These are phyloP conservation scores for Albugo candida DNA, from an alignment of 352 stramenopile species.

Conservation along the genomic window DNA sequence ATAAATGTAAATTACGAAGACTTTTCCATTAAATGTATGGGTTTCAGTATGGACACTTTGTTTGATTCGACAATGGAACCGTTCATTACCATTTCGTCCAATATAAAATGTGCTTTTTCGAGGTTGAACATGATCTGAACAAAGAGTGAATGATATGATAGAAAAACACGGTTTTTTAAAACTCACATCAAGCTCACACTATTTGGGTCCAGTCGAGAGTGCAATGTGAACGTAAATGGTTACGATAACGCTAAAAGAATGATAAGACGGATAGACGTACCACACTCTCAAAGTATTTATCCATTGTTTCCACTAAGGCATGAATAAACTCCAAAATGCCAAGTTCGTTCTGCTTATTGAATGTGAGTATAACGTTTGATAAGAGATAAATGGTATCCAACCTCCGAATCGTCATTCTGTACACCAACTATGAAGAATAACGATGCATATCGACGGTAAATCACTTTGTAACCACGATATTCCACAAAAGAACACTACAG, in stretches of 20 bases:
- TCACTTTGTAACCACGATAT: constrained; percentile 98
- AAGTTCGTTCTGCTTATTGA: constrained; percentile 91
- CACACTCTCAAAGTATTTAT: constrained; percentile 98
- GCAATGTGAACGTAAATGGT: not conserved
- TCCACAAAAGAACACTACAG: constrained; percentile 98
- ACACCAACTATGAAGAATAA: constrained; percentile 99
- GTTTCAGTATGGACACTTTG: constrained; percentile 97
- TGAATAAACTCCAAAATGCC: constrained; percentile 99
- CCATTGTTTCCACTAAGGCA: constrained; percentile 97
- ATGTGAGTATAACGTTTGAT: not conserved
- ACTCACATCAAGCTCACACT: constrained; percentile 76
- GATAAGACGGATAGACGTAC: constrained; percentile 17
- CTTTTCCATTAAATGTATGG: constrained; percentile 97
- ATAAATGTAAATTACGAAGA: constrained; percentile 25
- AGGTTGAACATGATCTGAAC: constrained; percentile 84
- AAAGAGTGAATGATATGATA: constrained; percentile 1
- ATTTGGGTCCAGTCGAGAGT: not conserved
- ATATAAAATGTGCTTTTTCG: constrained; percentile 81
- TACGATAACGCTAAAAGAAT: not conserved
- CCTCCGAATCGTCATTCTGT: constrained; percentile 87
- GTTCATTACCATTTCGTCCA: constrained; percentile 97
- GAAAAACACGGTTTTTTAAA: not conserved
- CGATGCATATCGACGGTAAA: constrained; percentile 97
- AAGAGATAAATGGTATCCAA: constrained; percentile 8
- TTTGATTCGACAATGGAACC: constrained; percentile 98